phyloP scores from a whole-genome alignment of 805 yeast species.

The Cyberlindnera meyerae region DNA sequence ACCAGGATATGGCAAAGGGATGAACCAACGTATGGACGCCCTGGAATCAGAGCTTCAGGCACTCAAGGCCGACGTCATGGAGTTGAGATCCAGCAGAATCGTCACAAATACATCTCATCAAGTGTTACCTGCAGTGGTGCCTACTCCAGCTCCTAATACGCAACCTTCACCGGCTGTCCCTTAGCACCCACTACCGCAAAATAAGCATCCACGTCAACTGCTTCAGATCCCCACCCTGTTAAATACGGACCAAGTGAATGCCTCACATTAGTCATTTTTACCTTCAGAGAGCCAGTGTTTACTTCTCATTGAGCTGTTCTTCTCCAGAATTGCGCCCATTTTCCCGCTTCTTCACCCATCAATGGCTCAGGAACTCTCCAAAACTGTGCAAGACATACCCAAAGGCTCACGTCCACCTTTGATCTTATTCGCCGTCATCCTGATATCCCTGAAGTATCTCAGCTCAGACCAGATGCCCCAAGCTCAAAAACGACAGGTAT shows the following conservation, averaged over 20 bases:
- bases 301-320: constrained; percentile 19
- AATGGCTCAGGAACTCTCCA: constrained; percentile 9
- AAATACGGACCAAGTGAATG: constrained; percentile 9
- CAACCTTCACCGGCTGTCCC: too few relatives aligned
- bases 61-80: constrained; percentile 8
- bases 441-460: constrained; percentile 20
- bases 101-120: too few relatives aligned
- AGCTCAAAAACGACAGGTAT: constrained; percentile 7
- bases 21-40: constrained; percentile 18
- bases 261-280: constrained; percentile 1
- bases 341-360: constrained; percentile 23
- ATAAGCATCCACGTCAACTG: constrained; percentile 6
- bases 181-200: constrained; percentile 1
- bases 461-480: constrained; percentile 17
- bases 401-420: constrained; percentile 17
- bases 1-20: constrained; percentile 22
- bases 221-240: constrained; percentile 18
- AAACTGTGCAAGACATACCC: constrained; percentile 3
- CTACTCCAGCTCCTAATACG: too few relatives aligned
- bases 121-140: too few relatives aligned
- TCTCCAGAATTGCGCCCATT: constrained; percentile 16
- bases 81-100: too few relatives aligned
- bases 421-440: constrained; percentile 16
- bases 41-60: constrained; percentile 14
- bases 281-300: constrained; percentile 16